Evolutionary conservation across 805 yeast genomes (phyloP).

Genomic region (Candida rishiriensis): DNA sequence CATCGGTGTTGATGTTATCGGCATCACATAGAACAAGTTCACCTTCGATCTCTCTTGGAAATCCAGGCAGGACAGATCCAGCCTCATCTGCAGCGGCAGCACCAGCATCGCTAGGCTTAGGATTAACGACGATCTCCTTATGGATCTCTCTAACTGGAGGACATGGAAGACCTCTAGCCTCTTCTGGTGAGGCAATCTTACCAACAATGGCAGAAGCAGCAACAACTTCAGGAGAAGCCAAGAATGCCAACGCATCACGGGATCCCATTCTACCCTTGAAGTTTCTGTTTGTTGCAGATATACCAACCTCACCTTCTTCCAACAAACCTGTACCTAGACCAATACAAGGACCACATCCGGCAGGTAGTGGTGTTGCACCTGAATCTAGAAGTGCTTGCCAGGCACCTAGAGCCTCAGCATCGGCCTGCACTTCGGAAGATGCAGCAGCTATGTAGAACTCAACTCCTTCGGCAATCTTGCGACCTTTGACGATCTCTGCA

Average conservation of each 20-base stretch:
- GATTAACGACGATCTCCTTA: conserved; percentile 33
- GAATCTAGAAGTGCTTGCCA: conserved; percentile 89
- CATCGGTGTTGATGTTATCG: conserved; percentile 95
- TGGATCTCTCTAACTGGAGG: conserved; percentile 47
- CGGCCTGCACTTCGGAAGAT: conserved; percentile 85
- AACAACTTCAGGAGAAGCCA: conserved; percentile 96
- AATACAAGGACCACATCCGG: conserved; percentile 99
- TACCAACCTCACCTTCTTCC: conserved; percentile 96
- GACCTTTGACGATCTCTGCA: conserved; percentile 79
- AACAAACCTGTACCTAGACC: conserved; percentile 94
- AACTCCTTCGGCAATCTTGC: conserved; percentile 81
- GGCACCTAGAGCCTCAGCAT: conserved; percentile 87
- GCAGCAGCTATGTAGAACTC: conserved; percentile 98
- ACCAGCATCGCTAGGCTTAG: conserved; percentile 21
- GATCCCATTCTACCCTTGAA: conserved; percentile 99
- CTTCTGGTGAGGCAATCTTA: conserved; percentile 88
- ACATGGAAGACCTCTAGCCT: conserved; percentile 57
- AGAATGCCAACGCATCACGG: conserved; percentile 89
- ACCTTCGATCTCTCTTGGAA: conserved; percentile 85
- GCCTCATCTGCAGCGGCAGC: conserved; percentile 34
- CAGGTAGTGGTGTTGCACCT: conserved; percentile 92
- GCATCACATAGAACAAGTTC: conserved; percentile 95
- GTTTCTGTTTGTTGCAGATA: conserved; percentile 96
- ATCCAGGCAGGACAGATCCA: conserved; percentile 81
- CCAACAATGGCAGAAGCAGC: conserved; percentile 98